Conservation (phyloP, 345 rosid species). For the Salix brachista region DNA sequence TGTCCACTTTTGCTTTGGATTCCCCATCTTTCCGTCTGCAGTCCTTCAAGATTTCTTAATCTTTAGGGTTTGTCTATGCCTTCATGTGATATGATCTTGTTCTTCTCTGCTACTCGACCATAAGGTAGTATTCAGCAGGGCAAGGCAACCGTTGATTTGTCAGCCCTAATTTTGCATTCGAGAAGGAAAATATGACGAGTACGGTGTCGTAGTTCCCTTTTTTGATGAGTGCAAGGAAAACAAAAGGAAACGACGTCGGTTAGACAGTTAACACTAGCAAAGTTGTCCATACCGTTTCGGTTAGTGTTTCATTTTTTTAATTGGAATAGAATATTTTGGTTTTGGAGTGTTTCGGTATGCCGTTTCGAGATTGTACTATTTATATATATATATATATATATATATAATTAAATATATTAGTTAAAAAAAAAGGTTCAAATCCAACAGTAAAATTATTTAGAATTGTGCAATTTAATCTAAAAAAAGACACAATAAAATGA, state of each 20-base stretch:
- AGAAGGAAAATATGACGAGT: background rate
- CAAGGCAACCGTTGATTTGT: background rate
- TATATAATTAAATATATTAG: no score
- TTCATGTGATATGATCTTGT: background rate
- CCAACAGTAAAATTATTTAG: no score
- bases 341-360: accelerated
- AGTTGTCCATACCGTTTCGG: no score
- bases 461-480: no score
- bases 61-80: background rate
- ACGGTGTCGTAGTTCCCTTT: background rate
- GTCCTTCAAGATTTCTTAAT: background rate
- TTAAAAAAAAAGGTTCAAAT: no score
- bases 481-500: no score
- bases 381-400: no score
- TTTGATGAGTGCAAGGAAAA: background rate
- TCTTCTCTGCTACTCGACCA: background rate
- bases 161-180: conserved; percentile 15
- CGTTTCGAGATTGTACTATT: no score
- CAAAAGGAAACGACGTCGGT: background rate
- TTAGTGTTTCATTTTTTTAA: no score
- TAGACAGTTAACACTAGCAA: background rate
- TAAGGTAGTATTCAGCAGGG: background rate
- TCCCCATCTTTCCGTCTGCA: conserved; percentile 36
- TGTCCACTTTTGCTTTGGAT: conserved; percentile 74
- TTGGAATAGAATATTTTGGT: no score